phyloP scores from a whole-genome alignment of 768 basidiomycete genomes.

The Melanogaster broomeanus region DNA sequence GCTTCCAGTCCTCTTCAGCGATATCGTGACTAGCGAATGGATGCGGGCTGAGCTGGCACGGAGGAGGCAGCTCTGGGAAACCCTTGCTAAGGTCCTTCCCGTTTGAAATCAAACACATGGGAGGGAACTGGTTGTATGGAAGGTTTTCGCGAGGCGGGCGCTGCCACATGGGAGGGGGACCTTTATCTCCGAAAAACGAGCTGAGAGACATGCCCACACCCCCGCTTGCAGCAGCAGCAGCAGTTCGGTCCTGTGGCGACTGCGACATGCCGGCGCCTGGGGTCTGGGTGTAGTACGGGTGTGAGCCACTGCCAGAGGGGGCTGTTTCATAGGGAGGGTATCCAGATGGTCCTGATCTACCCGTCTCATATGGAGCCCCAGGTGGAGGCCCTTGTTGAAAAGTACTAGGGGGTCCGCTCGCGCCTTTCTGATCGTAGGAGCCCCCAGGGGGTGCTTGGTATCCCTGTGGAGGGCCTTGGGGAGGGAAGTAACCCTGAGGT shows the following conservation, averaged over 20 bases:
- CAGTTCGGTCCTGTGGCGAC: constrained; percentile 1
- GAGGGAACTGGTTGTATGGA: constrained; percentile 23
- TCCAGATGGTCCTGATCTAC: background rate
- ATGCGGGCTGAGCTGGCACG: constrained; percentile 39
- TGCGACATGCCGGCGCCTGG: constrained; percentile 1
- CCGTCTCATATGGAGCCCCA: background rate
- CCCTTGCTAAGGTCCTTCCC: constrained; percentile 36
- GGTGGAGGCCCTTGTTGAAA: background rate
- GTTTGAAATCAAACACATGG: constrained; percentile 33
- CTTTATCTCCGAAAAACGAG: constrained; percentile 29
- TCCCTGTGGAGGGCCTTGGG: background rate
- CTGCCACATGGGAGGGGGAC: constrained; percentile 27
- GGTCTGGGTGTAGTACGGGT: background rate
- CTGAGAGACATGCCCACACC: constrained; percentile 13
- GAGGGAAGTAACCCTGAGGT: constrained; percentile 1
- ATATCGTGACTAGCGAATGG: constrained; percentile 55
- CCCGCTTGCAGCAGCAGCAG: background rate
- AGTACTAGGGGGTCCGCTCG: background rate
- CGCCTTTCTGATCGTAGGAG: constrained; percentile 7
- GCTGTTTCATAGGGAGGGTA: background rate
- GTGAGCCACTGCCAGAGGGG: background rate
- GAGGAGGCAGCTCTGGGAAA: constrained; percentile 46
- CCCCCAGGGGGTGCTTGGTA: constrained; percentile 3
- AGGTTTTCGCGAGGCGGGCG: constrained; percentile 17
- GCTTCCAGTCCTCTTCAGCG: constrained; percentile 49